Evolutionary conservation across 2,329 filamentous ascomycete genomes (phyloP), one percentile per base, ranked within the genome.

Genomic region (Chrysosporium queenslandicum): DNA sequence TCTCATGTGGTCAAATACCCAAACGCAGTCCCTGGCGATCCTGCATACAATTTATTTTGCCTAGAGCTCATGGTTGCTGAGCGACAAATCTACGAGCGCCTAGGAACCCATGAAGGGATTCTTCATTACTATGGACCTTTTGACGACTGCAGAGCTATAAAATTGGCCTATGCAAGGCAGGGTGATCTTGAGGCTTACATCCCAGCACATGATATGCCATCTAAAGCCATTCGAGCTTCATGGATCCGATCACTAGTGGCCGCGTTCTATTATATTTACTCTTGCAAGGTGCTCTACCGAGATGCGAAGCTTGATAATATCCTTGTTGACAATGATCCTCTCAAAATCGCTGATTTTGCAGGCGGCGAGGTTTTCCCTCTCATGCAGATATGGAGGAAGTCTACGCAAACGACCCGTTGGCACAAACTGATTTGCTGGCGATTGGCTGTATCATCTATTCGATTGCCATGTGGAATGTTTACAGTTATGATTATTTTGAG

Each of bases 31-130:
- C 50, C 53, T 8, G 50, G 46, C 11, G 29, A 54, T 1, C 7
- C 36, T 4, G 41, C 34, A 23, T 57, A 57, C 29, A 57, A 57
- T 29, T 29, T 53, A 8, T 11, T 55, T 5, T 34, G 21, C 6
- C 50, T 51, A 3, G 16, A 53, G 12, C n/a, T 48, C 5, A 55
- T 57, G 42, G 20, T 16, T 32, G 18, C 23, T 9, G 55, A 57
- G 30, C 25, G 53, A 47, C 46, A 36, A 21, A 59, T 59, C 25
- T 59, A 59, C 32, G 58, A 59, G 34, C 56, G 55, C 20, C 47
- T 59, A 5, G 58, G 58, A 2, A 20, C 3, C 11, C 56, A 58
- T 40, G 53, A 55, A 16, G 56, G 58, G 14, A 52, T 59, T 39
- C 49, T 59, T 32, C n/a, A 11, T 7, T 59, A 59, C 37, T 23